Conservation (phyloP, 805 yeast genomes). For the Wickerhamiella allomyrinae region DNA sequence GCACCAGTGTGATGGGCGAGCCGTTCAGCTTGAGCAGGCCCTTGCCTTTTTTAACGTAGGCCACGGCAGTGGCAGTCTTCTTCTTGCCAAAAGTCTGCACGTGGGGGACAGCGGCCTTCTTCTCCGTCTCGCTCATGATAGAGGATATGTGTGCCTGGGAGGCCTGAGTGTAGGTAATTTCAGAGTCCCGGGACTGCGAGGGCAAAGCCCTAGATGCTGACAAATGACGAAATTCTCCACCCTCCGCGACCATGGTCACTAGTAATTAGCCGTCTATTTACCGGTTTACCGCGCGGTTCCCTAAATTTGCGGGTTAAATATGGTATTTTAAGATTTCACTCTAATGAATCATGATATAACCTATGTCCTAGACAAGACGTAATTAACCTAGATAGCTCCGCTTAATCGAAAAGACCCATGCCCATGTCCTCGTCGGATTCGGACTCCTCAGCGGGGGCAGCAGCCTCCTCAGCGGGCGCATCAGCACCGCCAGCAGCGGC, state of each 20-base stretch:
- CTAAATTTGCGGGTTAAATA: too few species aligned
- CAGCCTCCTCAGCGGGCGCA: slow-evolving; percentile 62
- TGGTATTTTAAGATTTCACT: background rate
- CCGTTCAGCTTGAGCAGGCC: slow-evolving; percentile 99
- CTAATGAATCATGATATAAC: too few species aligned
- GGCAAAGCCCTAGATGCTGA: slow-evolving; percentile 3
- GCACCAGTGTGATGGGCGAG: slow-evolving; percentile 96
- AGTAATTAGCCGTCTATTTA: too few species aligned
- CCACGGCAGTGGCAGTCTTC: slow-evolving; percentile 99
- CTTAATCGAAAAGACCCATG: slow-evolving; percentile 96
- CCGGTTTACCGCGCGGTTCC: too few species aligned
- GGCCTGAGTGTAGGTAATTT: background rate
- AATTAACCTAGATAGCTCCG: slow-evolving; percentile 8
- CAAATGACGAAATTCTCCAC: background rate
- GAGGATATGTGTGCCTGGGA: slow-evolving; percentile 2
- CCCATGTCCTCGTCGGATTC: slow-evolving; percentile 91
- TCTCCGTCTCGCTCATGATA: slow-evolving; percentile 5
- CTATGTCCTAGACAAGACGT: too few species aligned
- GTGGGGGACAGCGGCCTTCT: slow-evolving; percentile 12
- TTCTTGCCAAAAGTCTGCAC: slow-evolving; percentile 96
- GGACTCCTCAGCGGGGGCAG: slow-evolving; percentile 49
- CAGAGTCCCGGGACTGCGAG: background rate
- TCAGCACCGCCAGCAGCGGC: slow-evolving; percentile 45
- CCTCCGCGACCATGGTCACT: too few species aligned
- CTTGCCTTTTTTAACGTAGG: slow-evolving; percentile 98